phyloP scores from a whole-genome alignment of 768 basidiomycete genomes.

The Rhizopogon vulgaris region DNA sequence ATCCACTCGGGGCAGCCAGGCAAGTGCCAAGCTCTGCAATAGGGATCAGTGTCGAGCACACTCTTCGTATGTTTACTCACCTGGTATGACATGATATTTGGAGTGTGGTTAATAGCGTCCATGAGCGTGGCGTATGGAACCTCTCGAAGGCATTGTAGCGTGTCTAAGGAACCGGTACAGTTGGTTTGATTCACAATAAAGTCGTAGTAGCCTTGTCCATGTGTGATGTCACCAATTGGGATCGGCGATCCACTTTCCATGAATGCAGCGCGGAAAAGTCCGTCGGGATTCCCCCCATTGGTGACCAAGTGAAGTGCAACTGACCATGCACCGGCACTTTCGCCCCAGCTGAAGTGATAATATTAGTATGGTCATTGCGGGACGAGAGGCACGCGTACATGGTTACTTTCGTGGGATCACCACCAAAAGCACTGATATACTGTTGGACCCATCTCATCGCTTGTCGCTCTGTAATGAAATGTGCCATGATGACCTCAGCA shows the following conservation, averaged over 20 bases:
- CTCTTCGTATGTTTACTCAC: slow-evolving; percentile 8
- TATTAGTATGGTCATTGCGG: not conserved
- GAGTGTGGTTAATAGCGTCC: slow-evolving; percentile 26
- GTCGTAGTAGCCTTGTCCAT: slow-evolving; percentile 19
- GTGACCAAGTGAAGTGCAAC: slow-evolving; percentile 20
- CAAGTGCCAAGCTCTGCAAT: slow-evolving; percentile 22
- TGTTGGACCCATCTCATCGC: no score
- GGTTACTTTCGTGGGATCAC: slow-evolving; percentile 34
- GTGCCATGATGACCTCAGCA: no score
- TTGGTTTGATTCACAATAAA: slow-evolving; percentile 16
- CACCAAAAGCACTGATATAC: no score
- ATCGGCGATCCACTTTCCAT: slow-evolving; percentile 38
- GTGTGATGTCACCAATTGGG: slow-evolving; percentile 10
- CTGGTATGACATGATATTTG: slow-evolving; percentile 27
- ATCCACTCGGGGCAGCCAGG: slow-evolving; percentile 35
- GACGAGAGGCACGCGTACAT: slow-evolving; percentile 31
- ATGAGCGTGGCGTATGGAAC: slow-evolving; percentile 23
- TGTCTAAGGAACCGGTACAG: slow-evolving; percentile 17
- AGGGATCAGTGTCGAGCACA: not conserved
- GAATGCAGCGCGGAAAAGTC: slow-evolving; percentile 11
- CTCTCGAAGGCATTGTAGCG: slow-evolving; percentile 23
- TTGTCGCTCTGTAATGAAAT: no score
- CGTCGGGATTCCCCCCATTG: slow-evolving; percentile 11
- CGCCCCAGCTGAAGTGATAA: slow-evolving; percentile 17
- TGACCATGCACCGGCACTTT: slow-evolving; percentile 31